These are phyloP conservation scores for Colletotrichum spinosum DNA, from an alignment of 2,329 filamentous ascomycete genomes.

Conservation along the genomic window DNA sequence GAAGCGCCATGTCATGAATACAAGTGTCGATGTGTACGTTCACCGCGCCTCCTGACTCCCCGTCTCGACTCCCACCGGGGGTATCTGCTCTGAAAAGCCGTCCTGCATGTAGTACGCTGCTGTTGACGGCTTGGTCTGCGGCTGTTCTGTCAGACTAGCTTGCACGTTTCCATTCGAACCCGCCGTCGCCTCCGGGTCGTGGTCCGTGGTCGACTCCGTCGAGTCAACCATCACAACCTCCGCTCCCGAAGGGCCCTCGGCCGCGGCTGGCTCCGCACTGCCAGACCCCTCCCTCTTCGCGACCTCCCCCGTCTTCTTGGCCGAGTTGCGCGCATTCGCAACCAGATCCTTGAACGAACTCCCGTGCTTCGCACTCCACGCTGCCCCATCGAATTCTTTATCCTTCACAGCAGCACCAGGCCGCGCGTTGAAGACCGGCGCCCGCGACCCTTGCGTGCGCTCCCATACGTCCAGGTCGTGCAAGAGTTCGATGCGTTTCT, in stretches of 20 bases:
- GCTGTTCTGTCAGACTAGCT: neutral
- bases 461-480: constrained; percentile 90
- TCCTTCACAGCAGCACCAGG: constrained; percentile 69
- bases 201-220: neutral
- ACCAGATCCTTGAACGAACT: constrained; percentile 84
- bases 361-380: constrained; percentile 80
- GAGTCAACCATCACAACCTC: constrained; percentile 12
- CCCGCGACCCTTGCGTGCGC: constrained; percentile 77
- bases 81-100: constrained; percentile 32
- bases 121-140: constrained; percentile 2
- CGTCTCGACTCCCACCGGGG: constrained; percentile 3
- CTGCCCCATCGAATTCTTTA: constrained; percentile 87
- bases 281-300: neutral
- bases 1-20: constrained; percentile 24
- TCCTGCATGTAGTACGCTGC: constrained; percentile 26
- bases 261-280: neutral
- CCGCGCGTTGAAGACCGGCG: constrained; percentile 50
- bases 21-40: neutral
- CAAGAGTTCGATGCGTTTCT: constrained; percentile 76
- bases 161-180: too few species aligned
- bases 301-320: constrained; percentile 45
- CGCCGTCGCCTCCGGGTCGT: too few species aligned
- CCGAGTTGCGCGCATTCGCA: constrained; percentile 74
- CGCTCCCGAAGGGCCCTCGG: neutral
- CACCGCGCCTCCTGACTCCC: constrained; percentile 27